Evolutionary conservation across 306 rosid species (phyloP), one percentile per base, ranked within the genome.

Genomic region (Citrullus colocynthis): DNA sequence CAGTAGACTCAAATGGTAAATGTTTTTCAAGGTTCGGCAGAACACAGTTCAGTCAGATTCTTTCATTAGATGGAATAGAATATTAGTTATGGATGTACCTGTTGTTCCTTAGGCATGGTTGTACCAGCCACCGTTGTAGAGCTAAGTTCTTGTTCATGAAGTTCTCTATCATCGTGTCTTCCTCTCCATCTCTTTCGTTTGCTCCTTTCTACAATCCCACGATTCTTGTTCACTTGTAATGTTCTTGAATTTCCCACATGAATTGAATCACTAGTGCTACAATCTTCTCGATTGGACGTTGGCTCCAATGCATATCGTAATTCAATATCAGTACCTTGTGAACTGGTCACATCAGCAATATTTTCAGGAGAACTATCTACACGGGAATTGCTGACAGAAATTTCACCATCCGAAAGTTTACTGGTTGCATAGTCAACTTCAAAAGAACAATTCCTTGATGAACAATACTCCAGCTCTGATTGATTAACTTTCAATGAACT

Each of bases 101-200:
- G 92, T 42, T 81, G 87, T 80, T 88, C 97, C 84, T 83, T 87
- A 64, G 91, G 84, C 34, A 80, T 54, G 63, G 71, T 77, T 18
- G 63, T 18, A 64, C 72, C 44, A 15, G 86, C 83, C 79, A 56
- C 32, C 39, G 88, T 65, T 62, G 79, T 85, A 30, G 80, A 74
- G 88, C 90, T 82, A 83, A 81, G 79, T 76, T 88, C 97, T 83
- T 82, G 90, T 81, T 86, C 86, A 61, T 80, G 49, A 80, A 80
- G 85, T 78, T 84, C 80, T 70, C 21, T 63, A 80, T 92, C 96
- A 82, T 92, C 93, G 78, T 87, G 87, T 52, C 98, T 89, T 65
- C 98, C 98, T 82, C 90, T 92, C 99, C 99, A 96, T 21, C 99
- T 86, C 87, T 96, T 96, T 61, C 98, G 96, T 80, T 91, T 96